Evolutionary conservation across 2,329 filamentous ascomycete species (phyloP), one percentile per base, ranked within the genome.

Genomic region (Rhynchosporium agropyri): DNA sequence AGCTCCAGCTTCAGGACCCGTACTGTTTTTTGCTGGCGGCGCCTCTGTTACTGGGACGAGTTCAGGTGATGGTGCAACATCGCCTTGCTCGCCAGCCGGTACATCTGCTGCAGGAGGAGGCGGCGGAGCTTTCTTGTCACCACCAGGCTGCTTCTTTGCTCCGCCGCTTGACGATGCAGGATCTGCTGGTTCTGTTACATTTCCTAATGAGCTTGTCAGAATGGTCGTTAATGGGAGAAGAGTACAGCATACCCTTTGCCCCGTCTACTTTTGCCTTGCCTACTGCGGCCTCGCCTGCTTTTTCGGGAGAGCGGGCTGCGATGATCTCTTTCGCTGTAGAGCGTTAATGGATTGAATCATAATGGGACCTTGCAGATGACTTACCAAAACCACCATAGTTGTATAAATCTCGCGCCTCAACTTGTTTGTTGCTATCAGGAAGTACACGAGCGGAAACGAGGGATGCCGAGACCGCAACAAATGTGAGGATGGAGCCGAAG

Each of bases 401-500:
- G n/a, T 67, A 68, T 64, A 68, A 68, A 13, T 49, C 53, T 63
- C 70, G 65, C 15, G 67, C 71, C 43, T 60, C 60, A 40, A 73
- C 20, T 29, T 53, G 54, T 54, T 66, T 53, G 33, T 55, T 60
- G 28, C 43, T n/a, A 40, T 33, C 63, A 45, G 70, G 69, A 31
- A 74, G 58, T 56, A 69, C 71, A 63, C 67, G 66, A 53, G 73
- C 71, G 48, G 74, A 75, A 29, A 76, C 74, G 46, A 72, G 60
- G 50, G 72, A 72, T 58, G 75, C 75, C 54, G 72, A 74, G 55
- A 77, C 63, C 64, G 76, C 76, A 67, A 78, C 63, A 68, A 73
- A 69, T 66, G 77, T 67, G 56, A 78, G 63, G 67, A 77, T 72
- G 64, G 75, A 70, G 67, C 72, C 73, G 67, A 77, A 71, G 69